Conservation (phyloP, 1,139 yeast genomes). For the Protomyces inouyei region DNA sequence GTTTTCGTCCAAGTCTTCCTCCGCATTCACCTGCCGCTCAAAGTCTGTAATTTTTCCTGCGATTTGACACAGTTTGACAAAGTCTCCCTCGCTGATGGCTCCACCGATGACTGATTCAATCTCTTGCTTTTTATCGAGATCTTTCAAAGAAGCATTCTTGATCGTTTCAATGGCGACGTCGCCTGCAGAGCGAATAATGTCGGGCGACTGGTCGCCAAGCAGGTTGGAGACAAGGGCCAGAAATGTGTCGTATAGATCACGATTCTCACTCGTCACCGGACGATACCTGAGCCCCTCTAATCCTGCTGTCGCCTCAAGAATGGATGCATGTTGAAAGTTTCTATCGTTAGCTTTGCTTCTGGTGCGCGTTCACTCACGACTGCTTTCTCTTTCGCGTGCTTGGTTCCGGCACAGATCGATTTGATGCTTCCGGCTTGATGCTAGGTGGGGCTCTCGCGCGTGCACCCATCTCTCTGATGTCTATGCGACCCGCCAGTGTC, state of each 20-base stretch:
- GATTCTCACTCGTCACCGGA: constrained; percentile 51
- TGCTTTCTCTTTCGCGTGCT: constrained; percentile 29
- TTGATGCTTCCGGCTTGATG: constrained; percentile 19
- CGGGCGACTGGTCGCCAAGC: constrained; percentile 58
- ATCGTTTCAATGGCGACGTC: constrained; percentile 62
- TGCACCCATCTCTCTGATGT: constrained; percentile 66
- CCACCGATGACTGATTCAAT: constrained; percentile 50
- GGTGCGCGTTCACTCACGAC: constrained; percentile 10
- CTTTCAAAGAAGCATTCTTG: constrained; percentile 49
- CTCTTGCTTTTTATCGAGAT: constrained; percentile 41
- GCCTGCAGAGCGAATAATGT: constrained; percentile 52
- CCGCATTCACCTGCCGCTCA: constrained; percentile 37
- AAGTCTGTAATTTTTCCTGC: constrained; percentile 58
- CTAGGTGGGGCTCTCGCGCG: constrained; percentile 39
- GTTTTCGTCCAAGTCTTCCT: constrained; percentile 41
- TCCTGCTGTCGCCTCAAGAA: constrained; percentile 40
- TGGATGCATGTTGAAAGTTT: constrained; percentile 26
- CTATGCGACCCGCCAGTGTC: constrained; percentile 62
- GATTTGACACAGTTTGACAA: constrained; percentile 52
- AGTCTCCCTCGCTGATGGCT: constrained; percentile 46
- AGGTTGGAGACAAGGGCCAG: constrained; percentile 49
- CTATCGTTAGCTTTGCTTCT: not conserved
- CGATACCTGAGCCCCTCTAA: constrained; percentile 47
- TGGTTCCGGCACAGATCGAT: constrained; percentile 21
- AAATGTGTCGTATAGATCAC: constrained; percentile 46